These are phyloP conservation scores for Rhodotorula toruloides DNA, from an alignment of 768 basidiomycete genomes.

Conservation along the genomic window DNA sequence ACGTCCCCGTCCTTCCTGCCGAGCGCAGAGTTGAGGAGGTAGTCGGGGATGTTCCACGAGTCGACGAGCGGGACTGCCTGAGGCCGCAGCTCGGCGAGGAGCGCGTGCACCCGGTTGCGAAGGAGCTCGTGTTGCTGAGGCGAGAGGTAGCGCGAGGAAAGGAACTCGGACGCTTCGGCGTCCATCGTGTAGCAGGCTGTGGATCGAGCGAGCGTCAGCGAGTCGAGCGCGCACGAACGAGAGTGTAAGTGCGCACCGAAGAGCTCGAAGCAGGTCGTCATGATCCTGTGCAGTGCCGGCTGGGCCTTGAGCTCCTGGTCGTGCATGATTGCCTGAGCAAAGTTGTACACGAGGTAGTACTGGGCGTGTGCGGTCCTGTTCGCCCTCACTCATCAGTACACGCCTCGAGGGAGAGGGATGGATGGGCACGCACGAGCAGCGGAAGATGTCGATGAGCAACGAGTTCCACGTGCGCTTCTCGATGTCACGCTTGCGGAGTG, in stretches of 20 bases:
- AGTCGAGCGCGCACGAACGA: not conserved
- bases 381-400: not conserved
- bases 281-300: constrained; percentile 35
- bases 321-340: constrained; percentile 40
- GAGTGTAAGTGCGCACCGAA: constrained; percentile 17
- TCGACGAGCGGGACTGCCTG: constrained; percentile 42
- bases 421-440: constrained; percentile 32
- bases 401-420: constrained; percentile 1
- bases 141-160: constrained; percentile 32
- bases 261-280: constrained; percentile 38
- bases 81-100: constrained; percentile 39
- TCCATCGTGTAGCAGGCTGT: constrained; percentile 36
- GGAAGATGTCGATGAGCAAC: constrained; percentile 37
- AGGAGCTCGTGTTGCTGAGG: constrained; percentile 30
- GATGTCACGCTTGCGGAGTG: constrained; percentile 40
- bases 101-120: constrained; percentile 20
- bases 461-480: constrained; percentile 39
- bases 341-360: constrained; percentile 43
- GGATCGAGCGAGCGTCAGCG: not conserved
- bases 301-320: constrained; percentile 37
- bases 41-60: constrained; percentile 39
- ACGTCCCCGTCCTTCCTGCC: constrained; percentile 33
- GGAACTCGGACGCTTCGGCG: constrained; percentile 36
- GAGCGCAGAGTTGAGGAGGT: constrained; percentile 33
- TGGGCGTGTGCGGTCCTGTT: constrained; percentile 43